Evolutionary conservation across 2,329 filamentous ascomycete genomes (phyloP).

Genomic region (Microascus cirrosus): DNA sequence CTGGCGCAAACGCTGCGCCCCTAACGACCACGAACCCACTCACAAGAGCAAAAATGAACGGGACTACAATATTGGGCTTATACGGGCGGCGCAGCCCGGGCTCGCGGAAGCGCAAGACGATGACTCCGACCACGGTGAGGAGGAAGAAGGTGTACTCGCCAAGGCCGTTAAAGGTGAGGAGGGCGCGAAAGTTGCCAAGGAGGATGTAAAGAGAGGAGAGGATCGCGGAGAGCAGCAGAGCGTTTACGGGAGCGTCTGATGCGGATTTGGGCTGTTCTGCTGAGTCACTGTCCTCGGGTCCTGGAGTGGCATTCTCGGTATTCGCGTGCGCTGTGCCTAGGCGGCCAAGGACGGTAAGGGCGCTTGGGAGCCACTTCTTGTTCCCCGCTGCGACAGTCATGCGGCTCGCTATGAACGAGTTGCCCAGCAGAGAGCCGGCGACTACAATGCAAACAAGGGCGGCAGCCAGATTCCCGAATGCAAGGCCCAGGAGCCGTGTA

Average conservation of each 20-base stretch:
- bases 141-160: conserved; percentile 56
- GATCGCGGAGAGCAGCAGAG: conserved; percentile 34
- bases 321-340: conserved; percentile 18
- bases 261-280: conserved; percentile 6
- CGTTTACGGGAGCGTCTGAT: conserved; percentile 43
- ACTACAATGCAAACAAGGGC: conserved; percentile 49
- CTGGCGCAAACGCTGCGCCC: conserved; percentile 46
- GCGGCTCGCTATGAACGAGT: conserved; percentile 50
- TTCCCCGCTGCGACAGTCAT: conserved; percentile 49
- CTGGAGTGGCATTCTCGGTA: not conserved
- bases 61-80: conserved; percentile 37
- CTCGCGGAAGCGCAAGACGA: conserved; percentile 45
- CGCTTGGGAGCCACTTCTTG: conserved; percentile 34
- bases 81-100: conserved; percentile 44
- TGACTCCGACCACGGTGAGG: conserved; percentile 45
- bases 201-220: conserved; percentile 47
- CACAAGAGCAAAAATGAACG: conserved; percentile 40
- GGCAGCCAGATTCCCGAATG: conserved; percentile 41
- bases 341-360: conserved; percentile 32
- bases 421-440: conserved; percentile 49
- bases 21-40: conserved; percentile 49
- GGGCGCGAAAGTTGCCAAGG: conserved; percentile 47
- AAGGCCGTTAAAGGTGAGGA: conserved; percentile 48
- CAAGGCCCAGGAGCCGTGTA: conserved; percentile 39
- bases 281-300: not conserved